These are phyloP conservation scores for Stagonosporopsis vannaccii DNA, from an alignment of 2,329 filamentous ascomycete genomes.

Conservation along the genomic window DNA sequence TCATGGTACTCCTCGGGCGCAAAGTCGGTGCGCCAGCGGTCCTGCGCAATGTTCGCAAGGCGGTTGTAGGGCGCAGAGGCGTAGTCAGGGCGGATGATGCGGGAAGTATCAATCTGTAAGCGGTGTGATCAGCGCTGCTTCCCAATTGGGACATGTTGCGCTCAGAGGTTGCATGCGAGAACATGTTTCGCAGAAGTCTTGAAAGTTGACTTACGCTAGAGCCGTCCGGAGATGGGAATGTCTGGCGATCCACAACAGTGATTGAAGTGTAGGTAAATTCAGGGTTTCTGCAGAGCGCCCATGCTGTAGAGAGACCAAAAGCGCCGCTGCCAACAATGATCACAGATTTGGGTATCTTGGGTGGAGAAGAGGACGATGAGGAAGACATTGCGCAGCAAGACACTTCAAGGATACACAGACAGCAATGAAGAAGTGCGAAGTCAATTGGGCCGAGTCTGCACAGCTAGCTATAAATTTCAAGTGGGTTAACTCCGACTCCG, in stretches of 20 bases:
- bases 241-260: conserved; percentile 64
- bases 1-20: conserved; percentile 74
- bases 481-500: conserved; percentile 27
- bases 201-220: conserved; percentile 54
- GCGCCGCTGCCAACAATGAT: conserved; percentile 61
- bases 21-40: conserved; percentile 70
- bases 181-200: neutral
- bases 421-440: conserved; percentile 1
- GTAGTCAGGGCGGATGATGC: conserved; percentile 78
- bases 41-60: conserved; percentile 75
- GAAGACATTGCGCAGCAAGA: conserved; percentile 31
- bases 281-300: conserved; percentile 70
- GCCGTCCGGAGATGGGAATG: conserved; percentile 66
- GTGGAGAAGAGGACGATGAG: neutral
- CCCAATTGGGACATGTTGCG: conserved; percentile 10
- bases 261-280: conserved; percentile 59
- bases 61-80: conserved; percentile 77
- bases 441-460: conserved; percentile 1
- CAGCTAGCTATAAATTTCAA: conserved; percentile 19
- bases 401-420: conserved; percentile 4
- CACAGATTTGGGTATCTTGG: conserved; percentile 51
- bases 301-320: conserved; percentile 70
- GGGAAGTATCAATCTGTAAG: conserved; percentile 62
- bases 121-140: conserved; percentile 8
- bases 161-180: neutral